Evolutionary conservation across 2,329 filamentous ascomycete species (phyloP), one percentile per base, ranked within the genome.

Genomic region (Didymella exigua): DNA sequence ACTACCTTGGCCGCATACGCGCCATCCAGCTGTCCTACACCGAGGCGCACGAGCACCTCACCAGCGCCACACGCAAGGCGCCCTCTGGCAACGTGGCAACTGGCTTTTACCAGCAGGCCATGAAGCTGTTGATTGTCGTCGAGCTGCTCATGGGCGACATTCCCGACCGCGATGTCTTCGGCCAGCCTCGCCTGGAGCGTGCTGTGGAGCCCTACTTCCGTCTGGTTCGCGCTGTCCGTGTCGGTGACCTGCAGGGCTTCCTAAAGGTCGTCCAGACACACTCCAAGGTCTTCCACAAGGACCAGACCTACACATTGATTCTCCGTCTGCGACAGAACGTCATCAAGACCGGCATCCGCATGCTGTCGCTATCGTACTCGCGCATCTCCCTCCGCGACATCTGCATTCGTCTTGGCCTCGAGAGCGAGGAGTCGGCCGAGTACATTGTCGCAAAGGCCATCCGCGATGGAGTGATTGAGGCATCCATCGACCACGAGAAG

Each of bases 391-490:
- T 99, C 51, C 89, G 95, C 54, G 95, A 99, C 73, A 99, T 99
- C 66, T 99, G 95, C 79, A 92, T 98, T 55, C 90, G 95, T 42
- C 83, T 99, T 45, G 92, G 96, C 47, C 82, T 99, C 9, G 91
- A 95, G 62, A 96, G 90, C 66, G 95, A 99, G 75, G 95, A 99
- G 81, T 96, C 91, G 36, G 95, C 95, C 10, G 95, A 99, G 79
- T 99, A 99, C 77, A 99, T 99, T 75, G 95, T 98, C 30, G 95
- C 95, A 62, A 99, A 99, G 82, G 95, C 95, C 1, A 99, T 99
- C 66, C 86, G 95, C 18, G 95, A 99, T 70, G 95, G 95, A 55
- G 95, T 98, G 51, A 98, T 98, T 54, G 93, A 98, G 81, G 93
- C 93, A 29, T 93, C 89, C 2, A 81, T 98, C 58, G 93, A 99